Evolutionary conservation across 768 basidiomycete genomes (phyloP), one percentile per base, ranked within the genome.

Genomic region (Pholiota molesta): DNA sequence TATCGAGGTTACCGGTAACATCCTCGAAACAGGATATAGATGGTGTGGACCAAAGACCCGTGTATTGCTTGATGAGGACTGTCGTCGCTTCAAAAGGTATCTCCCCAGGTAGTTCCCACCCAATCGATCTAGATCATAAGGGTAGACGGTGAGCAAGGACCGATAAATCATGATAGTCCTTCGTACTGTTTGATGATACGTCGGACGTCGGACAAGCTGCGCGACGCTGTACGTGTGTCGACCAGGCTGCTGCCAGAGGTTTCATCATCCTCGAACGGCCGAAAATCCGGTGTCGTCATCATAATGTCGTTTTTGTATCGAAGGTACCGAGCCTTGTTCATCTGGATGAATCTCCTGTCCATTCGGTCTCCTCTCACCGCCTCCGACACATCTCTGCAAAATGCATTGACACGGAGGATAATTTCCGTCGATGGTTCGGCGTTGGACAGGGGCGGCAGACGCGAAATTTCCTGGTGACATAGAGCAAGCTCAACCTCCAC

Each of bases 361-460:
- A 47, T 55, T 2, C 64, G 55, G 9, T 63, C 59, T 9, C 77
- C 79, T 21, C 68, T 60, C 1, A 77, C 73, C 17, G 66, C 69
- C 13, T 68, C 63, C 8, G 52, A 29, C 2, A 66, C 59, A 5
- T 72, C 78, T 19, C 72, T 66, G 58, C 79, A 84, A 61, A 89
- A 88, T 0, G 65, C 66, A 0, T 72, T 80, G 42, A 87, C 72
- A 9, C 77, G 76, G 3, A 69, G 66, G 2, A 82, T 72, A 1
- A 88, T 73, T 63, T 85, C 83, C 1, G 79, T 76, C 2, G 78
- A 71, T 0, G 84, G 79, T 31, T 86, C 78, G 8, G 62, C 64
- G 2, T 69, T 70, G 11, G 78, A 66, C 0, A 72, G 72, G 0
- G 70, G 64, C 0, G 88, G 87, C 5, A 88, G 77, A 16, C 59